Percentiles rank a stretch among this genome's conserved stretches.
Conservation (phyloP, 1,284 basidiomycete genomes). For the Rhodofomes roseus region DNA sequence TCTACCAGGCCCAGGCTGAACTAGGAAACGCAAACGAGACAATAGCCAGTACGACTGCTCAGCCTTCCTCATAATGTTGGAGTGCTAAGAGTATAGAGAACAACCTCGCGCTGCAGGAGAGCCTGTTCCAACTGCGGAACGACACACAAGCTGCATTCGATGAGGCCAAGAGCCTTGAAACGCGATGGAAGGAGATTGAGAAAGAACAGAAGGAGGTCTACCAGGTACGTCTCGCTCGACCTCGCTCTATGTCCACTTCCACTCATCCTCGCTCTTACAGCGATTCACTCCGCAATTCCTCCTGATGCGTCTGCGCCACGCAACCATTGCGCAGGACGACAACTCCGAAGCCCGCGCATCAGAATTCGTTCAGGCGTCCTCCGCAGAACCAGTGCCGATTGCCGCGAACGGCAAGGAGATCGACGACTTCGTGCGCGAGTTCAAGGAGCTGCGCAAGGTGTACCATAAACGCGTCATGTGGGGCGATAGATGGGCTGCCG, state of each 20-base stretch:
- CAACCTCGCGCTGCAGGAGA: slow-evolving; percentile 74
- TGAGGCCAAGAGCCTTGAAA: slow-evolving; percentile 76
- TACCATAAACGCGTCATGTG: slow-evolving; percentile 91
- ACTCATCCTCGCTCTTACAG: slow-evolving; percentile 37
- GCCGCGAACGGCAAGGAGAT: slow-evolving; percentile 53
- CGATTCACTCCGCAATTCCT: slow-evolving; percentile 83
- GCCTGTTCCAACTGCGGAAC: slow-evolving; percentile 66
- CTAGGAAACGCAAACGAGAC: slow-evolving; percentile 80
- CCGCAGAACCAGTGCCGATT: slow-evolving; percentile 28
- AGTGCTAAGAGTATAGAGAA: slow-evolving; percentile 43
- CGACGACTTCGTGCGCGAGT: slow-evolving; percentile 85
- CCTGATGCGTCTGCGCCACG: slow-evolving; percentile 80
- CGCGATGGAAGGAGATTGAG: slow-evolving; percentile 80
- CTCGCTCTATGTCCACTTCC: not conserved
- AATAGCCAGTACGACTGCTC: slow-evolving; percentile 65
- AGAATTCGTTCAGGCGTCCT: slow-evolving; percentile 66
- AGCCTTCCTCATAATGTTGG: not conserved
- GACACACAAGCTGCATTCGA: slow-evolving; percentile 85
- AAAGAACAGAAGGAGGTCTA: slow-evolving; percentile 84
- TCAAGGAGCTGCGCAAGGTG: slow-evolving; percentile 79
- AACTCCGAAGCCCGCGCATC: slow-evolving; percentile 79
- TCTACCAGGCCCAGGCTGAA: slow-evolving; percentile 74
- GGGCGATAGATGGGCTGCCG: slow-evolving; percentile 81
- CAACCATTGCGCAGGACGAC: slow-evolving; percentile 86
- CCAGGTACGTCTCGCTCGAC: slow-evolving; percentile 50